Base-by-base conservation (phyloP, 1,139 yeast genomes). In the Yamadazyma buinensis region DNA sequence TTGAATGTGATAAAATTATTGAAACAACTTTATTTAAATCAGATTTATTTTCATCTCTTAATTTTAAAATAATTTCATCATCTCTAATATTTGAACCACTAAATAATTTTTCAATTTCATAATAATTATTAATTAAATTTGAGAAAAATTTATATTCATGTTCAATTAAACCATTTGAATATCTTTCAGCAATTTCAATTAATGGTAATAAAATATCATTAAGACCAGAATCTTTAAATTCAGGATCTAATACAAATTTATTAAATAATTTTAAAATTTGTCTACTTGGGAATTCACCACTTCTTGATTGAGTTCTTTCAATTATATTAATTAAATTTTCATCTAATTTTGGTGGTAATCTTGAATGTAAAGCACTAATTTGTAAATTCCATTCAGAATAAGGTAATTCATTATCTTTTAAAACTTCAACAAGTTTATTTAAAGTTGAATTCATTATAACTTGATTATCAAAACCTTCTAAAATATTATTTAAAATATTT, bases 391-490 rank as follows among this genome's bases (percentile, higher is more conserved):
- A 92, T 65, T 88, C 95, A 23, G 95, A 85, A 59, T 77, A 92
- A 31, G 99, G 99, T 53, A 92, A 72, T 37, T 84, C 83, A 34
- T 79, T 83, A 53, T 86, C 77, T 55, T 84, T 78, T 62, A 94
- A 72, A 23, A 84, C 80, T 36, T 75, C 81, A 43, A 82, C 73
- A 50, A 90, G 70, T 43, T 73, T 79, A 53, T 80, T 78, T 52
- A 92, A 74, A 25, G 96, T 84, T 12, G 84, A 68, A 49, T 78
- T 81, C 95, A 92, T 79, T 45, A 90, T 85, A 46, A 87, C 95
- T 67, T 90, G 97, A 62, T 92, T 92, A 57, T 94, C 98, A 55
- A 77, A 92, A 42, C 99, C 99, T 35, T 75, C 75, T 55, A 92
- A 72, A 44, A 90, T 90, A 60, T 88, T 84, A 46, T 74, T 67